phyloP scores from a whole-genome alignment of 176 grass and related monocot species.

The Aegilops sharonensis region DNA sequence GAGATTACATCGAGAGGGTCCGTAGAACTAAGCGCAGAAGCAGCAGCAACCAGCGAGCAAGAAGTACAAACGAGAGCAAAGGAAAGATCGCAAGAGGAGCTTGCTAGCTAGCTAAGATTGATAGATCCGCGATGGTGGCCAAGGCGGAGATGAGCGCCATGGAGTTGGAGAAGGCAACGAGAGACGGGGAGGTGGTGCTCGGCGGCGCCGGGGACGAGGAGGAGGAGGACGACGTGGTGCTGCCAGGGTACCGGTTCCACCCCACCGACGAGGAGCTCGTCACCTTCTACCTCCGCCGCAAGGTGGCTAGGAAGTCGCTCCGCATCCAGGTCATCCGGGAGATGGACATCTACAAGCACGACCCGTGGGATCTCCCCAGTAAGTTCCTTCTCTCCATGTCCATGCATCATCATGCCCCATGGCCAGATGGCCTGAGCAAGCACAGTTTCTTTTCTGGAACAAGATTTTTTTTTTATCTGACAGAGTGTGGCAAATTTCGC shows the following conservation, averaged over 20 bases:
- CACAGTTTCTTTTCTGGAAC: background rate
- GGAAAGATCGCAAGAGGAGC: background rate
- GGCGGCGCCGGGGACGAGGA: conserved; percentile 9
- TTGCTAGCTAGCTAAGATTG: background rate
- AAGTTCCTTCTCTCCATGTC: background rate
- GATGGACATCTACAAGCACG: conserved; percentile 88
- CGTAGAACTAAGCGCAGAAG: background rate
- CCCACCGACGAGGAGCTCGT: conserved; percentile 95
- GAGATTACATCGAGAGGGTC: background rate
- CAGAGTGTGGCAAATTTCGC: background rate
- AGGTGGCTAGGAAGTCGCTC: conserved; percentile 67
- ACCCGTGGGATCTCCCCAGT: conserved; percentile 96
- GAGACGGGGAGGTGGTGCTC: conserved; percentile 20
- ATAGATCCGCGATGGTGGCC: background rate
- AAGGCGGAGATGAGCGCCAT: conserved; percentile 16
- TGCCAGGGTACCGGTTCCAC: conserved; percentile 92
- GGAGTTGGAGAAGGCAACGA: conserved; percentile 30
- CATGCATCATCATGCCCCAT: too few relatives aligned
- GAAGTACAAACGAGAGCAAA: background rate
- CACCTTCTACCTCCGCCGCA: conserved; percentile 76
- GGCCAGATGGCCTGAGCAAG: too few relatives aligned
- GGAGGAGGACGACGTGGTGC: conserved; percentile 47
- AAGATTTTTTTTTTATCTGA: background rate
- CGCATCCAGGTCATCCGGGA: conserved; percentile 82
- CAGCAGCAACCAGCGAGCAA: background rate